phyloP scores from a whole-genome alignment of 2,329 filamentous ascomycete genomes.

The Colletotrichum aenigma region DNA sequence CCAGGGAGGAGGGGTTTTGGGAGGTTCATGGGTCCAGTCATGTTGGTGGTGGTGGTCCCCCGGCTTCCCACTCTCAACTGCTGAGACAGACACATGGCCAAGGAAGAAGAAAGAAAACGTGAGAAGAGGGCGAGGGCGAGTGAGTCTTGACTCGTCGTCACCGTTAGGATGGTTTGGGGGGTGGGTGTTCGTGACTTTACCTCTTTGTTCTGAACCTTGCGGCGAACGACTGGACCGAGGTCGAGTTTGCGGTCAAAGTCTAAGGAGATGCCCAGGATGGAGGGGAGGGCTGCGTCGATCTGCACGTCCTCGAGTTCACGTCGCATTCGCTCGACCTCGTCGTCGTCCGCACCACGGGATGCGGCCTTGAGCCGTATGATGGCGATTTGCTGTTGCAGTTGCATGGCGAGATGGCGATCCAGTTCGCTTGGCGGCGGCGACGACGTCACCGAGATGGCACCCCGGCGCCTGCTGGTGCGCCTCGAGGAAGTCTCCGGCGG shows the following conservation, averaged over 20 bases:
- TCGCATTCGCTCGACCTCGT: neutral
- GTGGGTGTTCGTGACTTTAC: neutral
- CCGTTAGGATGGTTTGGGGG: neutral
- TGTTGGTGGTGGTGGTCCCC: neutral
- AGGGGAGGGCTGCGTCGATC: constrained; percentile 8
- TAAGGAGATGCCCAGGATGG: neutral
- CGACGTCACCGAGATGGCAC: constrained; percentile 11
- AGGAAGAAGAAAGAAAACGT: neutral
- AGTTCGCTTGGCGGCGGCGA: neutral
- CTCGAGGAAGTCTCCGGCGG: neutral
- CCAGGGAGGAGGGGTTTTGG: neutral
- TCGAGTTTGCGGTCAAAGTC: constrained; percentile 9
- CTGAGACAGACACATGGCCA: neutral
- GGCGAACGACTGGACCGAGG: neutral
- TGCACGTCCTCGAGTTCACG: constrained; percentile 8
- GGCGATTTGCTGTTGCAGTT: constrained; percentile 14
- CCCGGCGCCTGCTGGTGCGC: neutral
- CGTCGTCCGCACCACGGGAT: neutral
- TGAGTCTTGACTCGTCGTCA: neutral
- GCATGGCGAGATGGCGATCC: constrained; percentile 8
- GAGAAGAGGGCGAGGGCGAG: neutral
- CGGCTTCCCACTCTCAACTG: neutral
- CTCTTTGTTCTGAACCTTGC: neutral
- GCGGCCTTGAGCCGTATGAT: neutral
- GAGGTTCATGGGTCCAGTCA: neutral